Evolutionary conservation across 495 filamentous ascomycete genomes (phyloP), one percentile per base, ranked within the genome.

Genomic region (Usnea hakonensis): DNA sequence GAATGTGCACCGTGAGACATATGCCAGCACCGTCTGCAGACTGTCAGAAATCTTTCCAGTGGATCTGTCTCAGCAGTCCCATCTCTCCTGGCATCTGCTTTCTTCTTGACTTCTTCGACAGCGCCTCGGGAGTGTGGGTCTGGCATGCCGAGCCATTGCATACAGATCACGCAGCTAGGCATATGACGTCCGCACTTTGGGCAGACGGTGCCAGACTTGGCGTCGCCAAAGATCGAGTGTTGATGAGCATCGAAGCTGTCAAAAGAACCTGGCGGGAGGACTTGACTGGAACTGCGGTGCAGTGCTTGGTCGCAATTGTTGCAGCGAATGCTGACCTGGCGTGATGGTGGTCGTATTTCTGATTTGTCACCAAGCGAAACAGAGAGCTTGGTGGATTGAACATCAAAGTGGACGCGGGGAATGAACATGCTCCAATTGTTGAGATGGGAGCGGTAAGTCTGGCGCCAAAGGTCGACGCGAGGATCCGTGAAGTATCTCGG

Each of bases 1-100:
- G 91, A 90, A 73, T 97, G 94, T 67, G 92, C 86, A 17, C 88
- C 85, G 73, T 98, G 94, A 69, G 89, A 85, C 16, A 90, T 90
- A 76, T 98, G 94, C 68, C 89, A 88, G 71, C 94, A 98, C 62
- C 82, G 82, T 43, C 91, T 83, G 67, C 94, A 98, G 69, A 96
- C 95, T 0, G 85, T 87, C 53, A 92, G 81, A 58, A 84, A 80
- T 36, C 77, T 67, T 44, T 55, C 65, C 67, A 68, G 61, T 64
- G 43, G 53, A 46, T 65, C 56, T 35, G 41, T 65, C 60, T 54
- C 28, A 17, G 48, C 48, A 32, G 2, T 52, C 9, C 48, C 28
- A 32, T 77, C 65, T 40, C 43, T 65, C 65, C 64, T 62, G 61
- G 33, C 43, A 33, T 65, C 56, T 35, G 43, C 64, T 57, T 54